These are phyloP conservation scores for Penicillium odoratum DNA, from an alignment of 495 filamentous ascomycete species.

Conservation along the genomic window DNA sequence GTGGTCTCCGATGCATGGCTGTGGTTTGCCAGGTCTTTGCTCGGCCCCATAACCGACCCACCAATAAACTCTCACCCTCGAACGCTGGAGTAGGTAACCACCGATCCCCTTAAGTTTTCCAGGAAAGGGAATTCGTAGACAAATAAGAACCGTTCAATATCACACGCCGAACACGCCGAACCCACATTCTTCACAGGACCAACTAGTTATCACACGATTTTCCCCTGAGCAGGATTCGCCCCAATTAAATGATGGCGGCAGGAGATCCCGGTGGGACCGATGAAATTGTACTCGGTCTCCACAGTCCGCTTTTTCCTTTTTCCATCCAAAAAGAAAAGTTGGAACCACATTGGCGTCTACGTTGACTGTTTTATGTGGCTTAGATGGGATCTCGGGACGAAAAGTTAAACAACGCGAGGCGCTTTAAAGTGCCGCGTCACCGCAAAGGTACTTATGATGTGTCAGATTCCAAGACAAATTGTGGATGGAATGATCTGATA, in stretches of 20 bases:
- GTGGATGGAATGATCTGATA: slow-evolving; percentile 21
- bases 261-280: slow-evolving; percentile 21
- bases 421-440: slow-evolving; percentile 9
- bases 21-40: slow-evolving; percentile 17
- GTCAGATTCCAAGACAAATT: slow-evolving; percentile 19
- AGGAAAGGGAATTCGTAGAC: not conserved
- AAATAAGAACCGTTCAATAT: not conserved
- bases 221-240: not conserved
- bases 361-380: not conserved
- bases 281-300: slow-evolving; percentile 2
- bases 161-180: not conserved
- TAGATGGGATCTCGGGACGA: not conserved
- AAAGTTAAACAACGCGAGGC: not conserved
- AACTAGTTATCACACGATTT: not conserved
- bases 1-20: slow-evolving; percentile 17
- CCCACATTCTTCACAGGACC: not conserved
- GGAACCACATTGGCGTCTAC: not conserved
- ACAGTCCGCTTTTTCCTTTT: not conserved
- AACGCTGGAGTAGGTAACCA: slow-evolving; percentile 1
- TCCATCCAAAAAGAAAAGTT: not conserved
- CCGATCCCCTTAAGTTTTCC: not conserved
- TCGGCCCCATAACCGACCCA: slow-evolving; percentile 1
- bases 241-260: slow-evolving; percentile 13
- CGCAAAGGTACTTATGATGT: slow-evolving; percentile 7
- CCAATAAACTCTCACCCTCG: not conserved